Percentiles rank a stretch among this genome's conserved stretches.
These are phyloP conservation scores for Rubroshorea leprosula DNA, from an alignment of 345 rosid genomes.

Conservation along the genomic window DNA sequence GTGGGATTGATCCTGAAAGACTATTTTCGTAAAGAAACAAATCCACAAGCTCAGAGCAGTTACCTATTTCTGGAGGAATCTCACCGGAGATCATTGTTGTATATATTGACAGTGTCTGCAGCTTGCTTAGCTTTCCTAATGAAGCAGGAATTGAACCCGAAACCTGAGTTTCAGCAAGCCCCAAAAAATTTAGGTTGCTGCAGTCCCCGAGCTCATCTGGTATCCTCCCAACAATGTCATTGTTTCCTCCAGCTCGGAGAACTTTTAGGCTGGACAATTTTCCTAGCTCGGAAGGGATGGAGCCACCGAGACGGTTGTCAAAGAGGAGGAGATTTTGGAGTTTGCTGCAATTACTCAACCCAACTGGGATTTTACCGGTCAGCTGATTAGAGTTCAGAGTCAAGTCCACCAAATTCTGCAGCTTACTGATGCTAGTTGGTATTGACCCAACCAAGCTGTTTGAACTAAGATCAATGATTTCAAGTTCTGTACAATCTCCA, in stretches of 20 bases:
- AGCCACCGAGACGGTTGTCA: conserved; percentile 59
- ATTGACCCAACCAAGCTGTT: conserved; percentile 59
- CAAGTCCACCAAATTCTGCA: conserved; percentile 49
- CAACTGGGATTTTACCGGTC: conserved; percentile 75
- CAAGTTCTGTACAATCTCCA: conserved; percentile 40
- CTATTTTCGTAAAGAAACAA: conserved; percentile 74
- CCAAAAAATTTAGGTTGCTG: conserved; percentile 63
- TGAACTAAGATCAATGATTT: conserved; percentile 48
- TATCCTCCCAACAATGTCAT: conserved; percentile 58
- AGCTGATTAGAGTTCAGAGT: conserved; percentile 69
- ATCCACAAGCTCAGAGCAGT: conserved; percentile 78
- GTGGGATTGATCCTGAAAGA: conserved; percentile 77
- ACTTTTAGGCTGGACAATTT: conserved; percentile 51
- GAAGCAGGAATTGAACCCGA: conserved; percentile 72
- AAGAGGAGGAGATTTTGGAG: conserved; percentile 49
- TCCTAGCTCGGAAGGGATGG: conserved; percentile 68
- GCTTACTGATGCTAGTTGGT: conserved; percentile 57
- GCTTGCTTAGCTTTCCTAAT: conserved; percentile 63
- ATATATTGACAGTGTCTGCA: conserved; percentile 64
- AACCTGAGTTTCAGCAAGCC: conserved; percentile 71
- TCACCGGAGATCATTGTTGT: conserved; percentile 75
- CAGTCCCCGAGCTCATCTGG: conserved; percentile 79
- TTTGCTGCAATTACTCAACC: conserved; percentile 38
- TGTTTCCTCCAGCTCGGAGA: conserved; percentile 82
- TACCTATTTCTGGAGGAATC: conserved; percentile 76